phyloP scores from a whole-genome alignment of 2,329 filamentous ascomycete species.

The Aspergillus ruber region DNA sequence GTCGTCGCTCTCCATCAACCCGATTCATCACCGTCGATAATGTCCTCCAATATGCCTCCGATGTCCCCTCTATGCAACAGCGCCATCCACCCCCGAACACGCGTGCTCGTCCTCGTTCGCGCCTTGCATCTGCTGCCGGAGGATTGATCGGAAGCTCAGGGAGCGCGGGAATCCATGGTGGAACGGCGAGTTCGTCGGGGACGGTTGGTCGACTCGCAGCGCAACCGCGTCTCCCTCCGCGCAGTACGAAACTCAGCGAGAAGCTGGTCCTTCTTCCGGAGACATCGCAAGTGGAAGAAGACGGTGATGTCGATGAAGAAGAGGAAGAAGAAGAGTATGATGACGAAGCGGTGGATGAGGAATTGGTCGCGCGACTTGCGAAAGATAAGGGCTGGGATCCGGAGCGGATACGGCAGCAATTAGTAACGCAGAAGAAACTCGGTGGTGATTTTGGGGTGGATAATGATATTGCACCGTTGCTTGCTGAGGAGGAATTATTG shows the following conservation, averaged over 20 bases:
- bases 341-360: constrained; percentile 27
- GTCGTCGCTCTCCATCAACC: constrained; percentile 44
- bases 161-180: constrained; percentile 20
- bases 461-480: constrained; percentile 44
- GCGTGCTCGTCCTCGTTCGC: constrained; percentile 23
- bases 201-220: constrained; percentile 52
- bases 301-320: constrained; percentile 18
- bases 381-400: constrained; percentile 28
- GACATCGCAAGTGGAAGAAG: constrained; percentile 49
- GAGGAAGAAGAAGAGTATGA: constrained; percentile 17
- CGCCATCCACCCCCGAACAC: constrained; percentile 54
- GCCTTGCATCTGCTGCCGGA: constrained; percentile 26
- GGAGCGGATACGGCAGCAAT: constrained; percentile 25
- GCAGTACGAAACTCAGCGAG: constrained; percentile 90
- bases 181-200: constrained; percentile 45
- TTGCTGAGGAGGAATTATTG: constrained; percentile 55
- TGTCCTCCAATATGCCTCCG: constrained; percentile 85
- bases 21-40: constrained; percentile 87
- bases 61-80: constrained; percentile 90
- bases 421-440: constrained; percentile 26
- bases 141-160: constrained; percentile 40
- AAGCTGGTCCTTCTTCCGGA: constrained; percentile 94
- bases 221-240: constrained; percentile 62
- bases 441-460: constrained; percentile 53
- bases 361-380: constrained; percentile 28